Evolutionary conservation across 1,284 basidiomycete genomes (phyloP).

Genomic region (Ganoderma sinense): DNA sequence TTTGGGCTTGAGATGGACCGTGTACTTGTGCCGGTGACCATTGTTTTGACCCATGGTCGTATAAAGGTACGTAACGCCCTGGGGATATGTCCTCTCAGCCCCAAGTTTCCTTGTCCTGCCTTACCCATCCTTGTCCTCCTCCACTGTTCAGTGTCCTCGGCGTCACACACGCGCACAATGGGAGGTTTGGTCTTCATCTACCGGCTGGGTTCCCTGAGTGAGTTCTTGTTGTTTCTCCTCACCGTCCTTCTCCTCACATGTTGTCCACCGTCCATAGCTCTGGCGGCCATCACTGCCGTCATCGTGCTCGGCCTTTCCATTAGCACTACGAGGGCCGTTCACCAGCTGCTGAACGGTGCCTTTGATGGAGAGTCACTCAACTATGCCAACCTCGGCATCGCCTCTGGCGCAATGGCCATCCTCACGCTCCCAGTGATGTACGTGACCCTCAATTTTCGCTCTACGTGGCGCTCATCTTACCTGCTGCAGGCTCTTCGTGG

Average conservation of each 20-base stretch:
- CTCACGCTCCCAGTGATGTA: not conserved
- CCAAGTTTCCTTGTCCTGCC: not conserved
- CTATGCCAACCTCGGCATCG: slow-evolving; percentile 2
- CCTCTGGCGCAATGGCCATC: not conserved
- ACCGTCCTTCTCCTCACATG: not conserved
- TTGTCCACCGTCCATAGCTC: not conserved
- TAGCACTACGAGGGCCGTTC: not conserved
- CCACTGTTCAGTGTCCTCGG: not conserved
- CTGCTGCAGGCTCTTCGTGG: not conserved
- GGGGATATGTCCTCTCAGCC: not conserved
- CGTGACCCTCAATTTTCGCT: not conserved
- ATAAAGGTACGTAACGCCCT: not conserved
- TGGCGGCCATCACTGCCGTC: not conserved
- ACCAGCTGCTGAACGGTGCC: not conserved
- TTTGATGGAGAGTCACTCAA: not conserved
- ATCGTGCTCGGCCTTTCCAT: slow-evolving; percentile 1
- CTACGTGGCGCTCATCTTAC: not conserved
- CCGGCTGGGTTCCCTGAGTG: not conserved
- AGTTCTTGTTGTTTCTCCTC: not conserved
- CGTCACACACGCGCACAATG: not conserved
- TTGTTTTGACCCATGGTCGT: not conserved
- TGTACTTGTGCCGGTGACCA: not conserved
- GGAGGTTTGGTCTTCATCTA: slow-evolving; percentile 2
- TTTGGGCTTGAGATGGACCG: not conserved
- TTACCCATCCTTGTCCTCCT: not conserved